Base-by-base conservation (phyloP, 2,329 filamentous ascomycete genomes). In the Curvularia hawaiiensis region DNA sequence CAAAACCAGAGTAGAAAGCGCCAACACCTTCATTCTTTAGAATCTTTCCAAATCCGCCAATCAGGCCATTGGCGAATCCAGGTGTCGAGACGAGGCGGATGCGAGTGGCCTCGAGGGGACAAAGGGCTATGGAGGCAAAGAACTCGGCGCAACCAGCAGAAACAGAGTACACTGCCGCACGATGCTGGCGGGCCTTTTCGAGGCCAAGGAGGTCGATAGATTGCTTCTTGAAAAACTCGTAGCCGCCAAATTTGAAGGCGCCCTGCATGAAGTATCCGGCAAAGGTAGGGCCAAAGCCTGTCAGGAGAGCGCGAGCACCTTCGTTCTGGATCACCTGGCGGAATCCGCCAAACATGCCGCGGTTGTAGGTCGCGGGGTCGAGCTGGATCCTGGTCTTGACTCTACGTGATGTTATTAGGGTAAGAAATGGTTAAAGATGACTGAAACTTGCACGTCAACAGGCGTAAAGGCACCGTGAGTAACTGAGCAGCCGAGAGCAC, bases 311-410 rank as follows among this genome's bases (percentile, higher is more conserved):
- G 78, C 88, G 90, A 75, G 89, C 89, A 82, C 91, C 91, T 84
- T 96, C 91, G 68, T 87, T 68, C 48, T 65, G 67, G 79, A 96
- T 85, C 79, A 96, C 90, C 83, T 95, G 89, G 74, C 86, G 85
- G 88, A 96, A 93, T 72, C 90, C 90, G 77, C 91, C 90, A 78
- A 96, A 84, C 79, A 96, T 83, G 76, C 92, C 92, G 73, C 84
- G 85, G 88, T 96, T 96, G 85, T 95, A 96, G 79, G 89, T 94
- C 70, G 78, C 83, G 68, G 92, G 91, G 81, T 96, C 91, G 78
- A 96, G 90, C 85, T 96, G 91, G 79, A 96, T 96, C 80, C 91
- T 88, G 73, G 91, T 96, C 88, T 96, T 96, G 85, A 96, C 90
- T 81, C 91, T 96, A 68, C 46, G 35, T 33, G 10, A 45, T 26